Evolutionary conservation across 2,329 filamentous ascomycete genomes (phyloP).

Genomic region (Penicillium polonicum): DNA sequence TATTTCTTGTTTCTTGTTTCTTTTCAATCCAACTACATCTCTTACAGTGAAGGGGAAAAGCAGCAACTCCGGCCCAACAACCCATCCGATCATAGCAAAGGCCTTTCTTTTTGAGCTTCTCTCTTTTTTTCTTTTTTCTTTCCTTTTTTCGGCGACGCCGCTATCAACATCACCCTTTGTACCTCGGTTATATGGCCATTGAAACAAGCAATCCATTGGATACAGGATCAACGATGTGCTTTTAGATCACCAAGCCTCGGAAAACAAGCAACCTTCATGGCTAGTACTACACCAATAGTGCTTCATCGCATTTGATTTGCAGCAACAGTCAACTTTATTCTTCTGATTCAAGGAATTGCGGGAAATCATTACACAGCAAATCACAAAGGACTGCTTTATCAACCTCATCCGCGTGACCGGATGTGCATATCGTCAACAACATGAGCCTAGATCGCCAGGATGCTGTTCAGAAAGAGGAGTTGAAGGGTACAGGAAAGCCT

Average conservation of each 20-base stretch:
- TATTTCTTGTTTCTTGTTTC: not conserved
- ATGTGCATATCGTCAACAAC: slow-evolving; percentile 23
- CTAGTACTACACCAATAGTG: slow-evolving; percentile 11
- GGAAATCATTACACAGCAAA: not conserved
- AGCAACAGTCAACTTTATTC: not conserved
- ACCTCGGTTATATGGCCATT: not conserved
- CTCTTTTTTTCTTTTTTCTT: not conserved
- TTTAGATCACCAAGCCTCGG: slow-evolving; percentile 13
- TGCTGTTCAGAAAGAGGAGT: slow-evolving; percentile 20
- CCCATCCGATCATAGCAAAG: not conserved
- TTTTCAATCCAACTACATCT: not conserved
- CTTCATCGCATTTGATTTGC: slow-evolving; percentile 4
- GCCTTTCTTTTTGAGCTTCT: not conserved
- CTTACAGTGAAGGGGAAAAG: not conserved
- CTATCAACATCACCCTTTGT: not conserved
- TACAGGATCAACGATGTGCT: slow-evolving; percentile 18
- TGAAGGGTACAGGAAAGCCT: slow-evolving; percentile 18
- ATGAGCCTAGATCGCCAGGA: slow-evolving; percentile 41
- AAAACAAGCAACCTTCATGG: slow-evolving; percentile 23
- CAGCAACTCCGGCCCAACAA: not conserved
- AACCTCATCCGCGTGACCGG: not conserved
- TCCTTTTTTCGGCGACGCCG: not conserved
- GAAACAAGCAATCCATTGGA: not conserved
- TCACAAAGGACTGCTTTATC: not conserved
- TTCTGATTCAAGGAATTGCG: not conserved